Base-by-base conservation (phyloP, 1,139 yeast genomes). In the Meyerozyma sp. region DNA sequence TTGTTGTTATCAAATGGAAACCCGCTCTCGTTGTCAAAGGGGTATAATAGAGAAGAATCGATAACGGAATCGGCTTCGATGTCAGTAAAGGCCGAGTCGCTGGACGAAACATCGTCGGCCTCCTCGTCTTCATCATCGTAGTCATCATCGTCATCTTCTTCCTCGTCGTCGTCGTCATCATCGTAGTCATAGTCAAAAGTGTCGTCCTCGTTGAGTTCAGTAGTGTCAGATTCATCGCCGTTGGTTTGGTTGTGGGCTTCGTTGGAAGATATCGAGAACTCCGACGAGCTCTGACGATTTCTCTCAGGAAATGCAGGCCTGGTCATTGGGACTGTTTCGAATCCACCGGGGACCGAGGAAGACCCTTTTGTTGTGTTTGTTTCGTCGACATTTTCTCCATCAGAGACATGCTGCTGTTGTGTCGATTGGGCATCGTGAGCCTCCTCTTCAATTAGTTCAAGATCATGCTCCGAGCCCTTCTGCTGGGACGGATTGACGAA, bases 21-120 rank as follows among this genome's bases (percentile, higher is more conserved):
- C 8, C 52, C 47, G 30, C 49, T 56, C 16, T 46, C 43, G 7
- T 47, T 50, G 32, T 50, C 47, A 40, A 50, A 66, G 0, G 71
- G 59, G 32, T 59, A 66, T 14, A 63, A 52, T 28, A 68, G 43
- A 0, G 73, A 66, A 4, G 70, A 58, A 32, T 64, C 70, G 36
- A 66, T 46, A 27, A 70, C 54, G 0, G 76, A 69, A 40, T 66
- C 74, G 4, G 66, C 63, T 44, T 72, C 76, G 16, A 72, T 64
- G 45, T 72, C 77, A 1, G 77, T 72, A 46, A 72, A 72, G 4
- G 75, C 75, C 0, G 76, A 70, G 44, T 71, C 76, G 1, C 63
- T 52, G 1, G 74, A 63, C 0, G 68, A 62, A 1, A 51, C 54
- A 13, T 63, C 70, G 8, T 53, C 49, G 14, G 38, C 50, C 6